Base-by-base conservation (phyloP, 306 rosid genomes). In the Gleditsia sinensis region DNA sequence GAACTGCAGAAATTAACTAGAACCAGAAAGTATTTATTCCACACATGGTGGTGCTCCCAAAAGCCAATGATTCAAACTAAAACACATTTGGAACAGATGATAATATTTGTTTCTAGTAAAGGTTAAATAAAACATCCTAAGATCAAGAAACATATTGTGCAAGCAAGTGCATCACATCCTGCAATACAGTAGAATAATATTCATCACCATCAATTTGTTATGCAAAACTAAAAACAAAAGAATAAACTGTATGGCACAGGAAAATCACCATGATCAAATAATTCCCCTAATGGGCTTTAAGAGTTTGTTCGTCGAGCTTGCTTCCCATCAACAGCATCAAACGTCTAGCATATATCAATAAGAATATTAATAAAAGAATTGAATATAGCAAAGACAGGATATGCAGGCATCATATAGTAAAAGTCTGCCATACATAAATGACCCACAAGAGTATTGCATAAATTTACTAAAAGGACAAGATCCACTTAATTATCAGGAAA, bases 111-210 rank as follows among this genome's bases (percentile, higher is more conserved):
- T 74, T 65, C 75, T 65, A 80, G 66, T 55, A 58, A 71, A 23
- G 19, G 70, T 58, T 74, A 48, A 68, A 69, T 64, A 46, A 53
- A 71, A 72, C 59, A 75, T 46, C 54, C 8, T 62, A 53, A 53
- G 33, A 21, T 57, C 60, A 75, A 45, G 71, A 79, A 42, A 81
- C 92, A 75, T 87, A 95, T 98, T 13, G 98, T 94, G 59, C 98
- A 95, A 27, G 97, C 97, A 82, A 95, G 98, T 20, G 99, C 98
- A 87, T 95, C 99, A 64, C 99, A 95, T 67, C 99, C 99, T 95
- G 90, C 85, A 89, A 83, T 21, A 71, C 10, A 90, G 71, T 68
- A 34, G 57, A 68, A 86, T 70, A 33, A 48, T 62, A 60, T 45
- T 78, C 53, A 56, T 88, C 75, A 85, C 59, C 69, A 65, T 72